Conservation (phyloP, 768 basidiomycete genomes). For the Termitomyces sp. region DNA sequence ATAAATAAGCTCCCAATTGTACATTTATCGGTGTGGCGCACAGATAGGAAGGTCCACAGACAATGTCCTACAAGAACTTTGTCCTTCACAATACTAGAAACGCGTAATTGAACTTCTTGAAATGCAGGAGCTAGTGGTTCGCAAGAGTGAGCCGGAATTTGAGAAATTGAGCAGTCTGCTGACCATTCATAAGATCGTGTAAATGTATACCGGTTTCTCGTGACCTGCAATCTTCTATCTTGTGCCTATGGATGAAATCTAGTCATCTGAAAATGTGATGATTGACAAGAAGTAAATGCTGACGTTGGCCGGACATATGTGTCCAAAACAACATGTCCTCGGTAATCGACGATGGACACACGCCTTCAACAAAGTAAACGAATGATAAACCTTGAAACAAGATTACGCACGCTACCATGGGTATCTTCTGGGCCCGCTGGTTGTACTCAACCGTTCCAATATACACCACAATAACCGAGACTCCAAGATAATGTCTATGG, state of each 20-base stretch:
- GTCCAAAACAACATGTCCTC: slow-evolving; percentile 40
- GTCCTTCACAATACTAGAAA: slow-evolving; percentile 35
- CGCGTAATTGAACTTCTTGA: slow-evolving; percentile 38
- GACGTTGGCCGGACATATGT: slow-evolving; percentile 52
- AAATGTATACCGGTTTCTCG: slow-evolving; percentile 41
- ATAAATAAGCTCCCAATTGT: neutral
- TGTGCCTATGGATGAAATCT: slow-evolving; percentile 27
- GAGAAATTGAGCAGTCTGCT: slow-evolving; percentile 11
- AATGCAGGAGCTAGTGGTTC: slow-evolving; percentile 39
- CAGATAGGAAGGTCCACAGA: slow-evolving; percentile 51
- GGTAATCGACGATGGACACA: slow-evolving; percentile 46
- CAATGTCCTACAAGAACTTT: slow-evolving; percentile 55
- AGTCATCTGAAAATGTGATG: neutral
- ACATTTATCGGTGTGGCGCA: slow-evolving; percentile 19
- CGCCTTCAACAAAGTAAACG: slow-evolving; percentile 27
- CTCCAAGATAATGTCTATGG: slow-evolving; percentile 37
- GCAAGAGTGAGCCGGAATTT: neutral
- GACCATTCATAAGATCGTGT: slow-evolving; percentile 33
- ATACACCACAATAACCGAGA: slow-evolving; percentile 39
- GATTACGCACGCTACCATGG: slow-evolving; percentile 48
- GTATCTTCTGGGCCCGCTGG: slow-evolving; percentile 25
- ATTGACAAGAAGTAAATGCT: slow-evolving; percentile 10
- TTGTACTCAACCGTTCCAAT: slow-evolving; percentile 27
- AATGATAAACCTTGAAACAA: neutral
- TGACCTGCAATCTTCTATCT: slow-evolving; percentile 41